Percentiles rank a stretch among this genome's conserved stretches.
These are phyloP conservation scores for Cercophora scortea DNA, from an alignment of 495 filamentous ascomycete genomes.

Conservation along the genomic window DNA sequence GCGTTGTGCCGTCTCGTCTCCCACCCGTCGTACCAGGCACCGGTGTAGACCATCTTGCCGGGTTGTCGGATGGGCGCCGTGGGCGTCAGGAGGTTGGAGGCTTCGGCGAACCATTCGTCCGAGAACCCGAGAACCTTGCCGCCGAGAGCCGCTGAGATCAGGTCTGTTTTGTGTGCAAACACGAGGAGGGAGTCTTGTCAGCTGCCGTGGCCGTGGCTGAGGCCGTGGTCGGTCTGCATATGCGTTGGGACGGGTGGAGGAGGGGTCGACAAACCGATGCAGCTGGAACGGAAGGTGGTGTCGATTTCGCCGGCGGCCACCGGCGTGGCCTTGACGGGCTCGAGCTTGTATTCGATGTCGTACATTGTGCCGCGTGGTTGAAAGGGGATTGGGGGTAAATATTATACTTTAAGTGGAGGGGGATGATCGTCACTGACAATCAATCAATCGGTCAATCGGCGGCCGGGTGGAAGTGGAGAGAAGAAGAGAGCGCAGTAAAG, in stretches of 20 bases:
- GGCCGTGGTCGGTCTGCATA: not conserved
- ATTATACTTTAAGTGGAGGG: not conserved
- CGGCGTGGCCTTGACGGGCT: conserved; percentile 36
- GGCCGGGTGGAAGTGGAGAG: not conserved
- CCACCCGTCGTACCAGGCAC: conserved; percentile 96
- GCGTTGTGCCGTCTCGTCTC: conserved; percentile 85
- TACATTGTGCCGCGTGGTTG: conserved; percentile 11
- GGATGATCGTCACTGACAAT: not conserved
- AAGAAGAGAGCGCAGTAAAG: not conserved
- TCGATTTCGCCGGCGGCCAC: conserved; percentile 58
- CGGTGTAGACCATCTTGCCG: conserved; percentile 75
- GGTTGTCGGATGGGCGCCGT: conserved; percentile 66
- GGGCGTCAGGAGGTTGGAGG: conserved; percentile 70
- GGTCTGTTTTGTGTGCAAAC: conserved; percentile 48
- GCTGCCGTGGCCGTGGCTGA: not conserved
- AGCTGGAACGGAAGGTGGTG: conserved; percentile 58
- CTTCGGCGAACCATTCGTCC: conserved; percentile 86
- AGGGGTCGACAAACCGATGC: conserved; percentile 49
- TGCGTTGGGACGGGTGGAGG: not conserved
- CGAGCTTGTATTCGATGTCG: conserved; percentile 37
- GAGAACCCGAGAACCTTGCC: conserved; percentile 68
- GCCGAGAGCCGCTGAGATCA: conserved; percentile 67
- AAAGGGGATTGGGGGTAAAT: not conserved
- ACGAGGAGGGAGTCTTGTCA: not conserved
- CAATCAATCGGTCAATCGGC: not conserved